Evolutionary conservation across 768 basidiomycete genomes (phyloP).

Genomic region (Xerocomellus intermedius): DNA sequence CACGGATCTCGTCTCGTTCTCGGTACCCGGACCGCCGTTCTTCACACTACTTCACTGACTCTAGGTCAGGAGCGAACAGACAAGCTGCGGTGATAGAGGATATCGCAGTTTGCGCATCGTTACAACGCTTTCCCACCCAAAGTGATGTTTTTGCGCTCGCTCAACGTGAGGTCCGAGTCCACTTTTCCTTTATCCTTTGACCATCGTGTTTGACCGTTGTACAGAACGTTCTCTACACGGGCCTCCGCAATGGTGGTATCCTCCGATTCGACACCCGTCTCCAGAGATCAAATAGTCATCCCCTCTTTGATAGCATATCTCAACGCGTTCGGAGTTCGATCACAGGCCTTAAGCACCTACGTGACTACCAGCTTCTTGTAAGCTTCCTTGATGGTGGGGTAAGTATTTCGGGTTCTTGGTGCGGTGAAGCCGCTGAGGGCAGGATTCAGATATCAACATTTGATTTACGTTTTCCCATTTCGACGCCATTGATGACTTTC

Average conservation of each 20-base stretch:
- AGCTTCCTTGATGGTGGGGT: constrained; percentile 64
- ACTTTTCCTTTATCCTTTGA: background rate
- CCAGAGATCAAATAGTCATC: constrained; percentile 34
- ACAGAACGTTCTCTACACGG: constrained; percentile 53
- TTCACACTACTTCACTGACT: background rate
- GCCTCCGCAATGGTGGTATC: constrained; percentile 59
- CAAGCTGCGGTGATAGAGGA: constrained; percentile 53
- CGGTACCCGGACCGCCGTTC: constrained; percentile 36
- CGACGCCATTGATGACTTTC: constrained; percentile 46
- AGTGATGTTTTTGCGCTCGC: constrained; percentile 67
- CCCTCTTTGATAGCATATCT: constrained; percentile 40
- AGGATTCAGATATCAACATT: constrained; percentile 52
- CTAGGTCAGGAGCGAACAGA: constrained; percentile 48
- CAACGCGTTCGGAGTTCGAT: constrained; percentile 43
- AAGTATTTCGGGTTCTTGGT: constrained; percentile 19
- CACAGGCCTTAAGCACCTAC: constrained; percentile 49
- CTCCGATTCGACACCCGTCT: constrained; percentile 57
- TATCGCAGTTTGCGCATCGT: constrained; percentile 38
- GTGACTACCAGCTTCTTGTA: constrained; percentile 52
- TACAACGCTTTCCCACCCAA: constrained; percentile 45
- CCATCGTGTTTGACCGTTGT: background rate
- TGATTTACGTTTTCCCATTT: constrained; percentile 57
- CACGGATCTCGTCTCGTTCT: constrained; percentile 48
- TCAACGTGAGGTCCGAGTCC: constrained; percentile 45
- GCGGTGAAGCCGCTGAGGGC: background rate